Evolutionary conservation across 805 yeast genomes (phyloP).

Genomic region (Kuraishia molischiana): DNA sequence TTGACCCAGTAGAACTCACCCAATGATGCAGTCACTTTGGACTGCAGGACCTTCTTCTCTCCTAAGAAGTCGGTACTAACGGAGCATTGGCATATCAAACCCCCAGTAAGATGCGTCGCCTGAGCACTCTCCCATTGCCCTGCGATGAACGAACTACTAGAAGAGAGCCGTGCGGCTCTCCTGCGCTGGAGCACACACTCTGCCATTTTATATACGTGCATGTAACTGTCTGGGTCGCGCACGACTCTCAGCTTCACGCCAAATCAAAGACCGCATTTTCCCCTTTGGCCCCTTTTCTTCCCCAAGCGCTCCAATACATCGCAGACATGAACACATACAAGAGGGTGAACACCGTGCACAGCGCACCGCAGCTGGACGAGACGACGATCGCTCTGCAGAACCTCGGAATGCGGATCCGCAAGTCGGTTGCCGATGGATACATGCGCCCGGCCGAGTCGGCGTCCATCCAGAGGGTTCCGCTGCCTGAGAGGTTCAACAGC

Average conservation of each 20-base stretch:
- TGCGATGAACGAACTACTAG: too few species aligned
- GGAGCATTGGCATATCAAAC: conserved; percentile 45
- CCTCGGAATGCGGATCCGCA: conserved; percentile 65
- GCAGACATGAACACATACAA: not conserved
- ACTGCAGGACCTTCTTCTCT: conserved; percentile 36
- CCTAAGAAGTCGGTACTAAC: conserved; percentile 35
- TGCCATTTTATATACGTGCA: too few species aligned
- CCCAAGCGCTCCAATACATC: not conserved
- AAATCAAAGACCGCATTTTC: too few species aligned
- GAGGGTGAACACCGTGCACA: not conserved
- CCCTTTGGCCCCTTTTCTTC: too few species aligned
- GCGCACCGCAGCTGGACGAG: conserved; percentile 9
- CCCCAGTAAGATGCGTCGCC: too few species aligned
- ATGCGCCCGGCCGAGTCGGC: conserved; percentile 7
- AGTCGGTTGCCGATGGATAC: conserved; percentile 57
- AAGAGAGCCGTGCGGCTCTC: too few species aligned
- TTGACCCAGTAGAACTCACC: conserved; percentile 14
- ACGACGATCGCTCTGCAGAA: conserved; percentile 34
- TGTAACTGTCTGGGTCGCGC: too few species aligned
- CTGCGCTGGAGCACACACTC: too few species aligned
- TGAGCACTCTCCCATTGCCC: too few species aligned
- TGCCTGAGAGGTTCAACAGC: conserved; percentile 26
- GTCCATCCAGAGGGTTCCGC: conserved; percentile 23
- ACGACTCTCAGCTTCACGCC: too few species aligned
- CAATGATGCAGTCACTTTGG: conserved; percentile 46